phyloP scores from a whole-genome alignment of 129 eudicot genomes.

The Oenanthe sinensis region DNA sequence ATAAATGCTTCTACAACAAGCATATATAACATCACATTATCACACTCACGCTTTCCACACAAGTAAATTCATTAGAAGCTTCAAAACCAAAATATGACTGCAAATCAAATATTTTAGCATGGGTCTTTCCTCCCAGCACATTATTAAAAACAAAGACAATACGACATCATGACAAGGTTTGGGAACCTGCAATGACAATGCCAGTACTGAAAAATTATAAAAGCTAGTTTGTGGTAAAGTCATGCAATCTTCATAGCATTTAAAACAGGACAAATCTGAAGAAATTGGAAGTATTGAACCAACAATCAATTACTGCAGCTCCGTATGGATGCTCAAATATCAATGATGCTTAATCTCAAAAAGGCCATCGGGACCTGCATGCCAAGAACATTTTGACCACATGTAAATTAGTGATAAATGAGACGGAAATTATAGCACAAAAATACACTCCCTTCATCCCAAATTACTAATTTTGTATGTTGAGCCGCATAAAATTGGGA shows the following conservation, averaged over 20 bases:
- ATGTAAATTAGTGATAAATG: neutral
- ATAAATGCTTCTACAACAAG: too few species aligned
- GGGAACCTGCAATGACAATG: neutral
- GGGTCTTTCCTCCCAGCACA: slow-evolving; percentile 2
- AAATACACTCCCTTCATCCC: neutral
- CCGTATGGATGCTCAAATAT: slow-evolving; percentile 12
- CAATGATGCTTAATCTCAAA: slow-evolving; percentile 71
- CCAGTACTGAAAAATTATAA: neutral
- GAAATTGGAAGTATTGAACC: slow-evolving; percentile 10
- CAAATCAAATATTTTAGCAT: neutral
- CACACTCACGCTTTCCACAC: neutral
- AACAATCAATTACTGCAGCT: slow-evolving; percentile 20
- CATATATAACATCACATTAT: neutral
- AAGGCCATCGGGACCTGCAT: slow-evolving; percentile 43
- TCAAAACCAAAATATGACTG: neutral
- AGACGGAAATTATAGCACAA: neutral
- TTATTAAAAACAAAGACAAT: neutral
- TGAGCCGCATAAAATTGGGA: too few species aligned
- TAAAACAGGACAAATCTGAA: neutral
- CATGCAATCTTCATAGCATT: neutral
- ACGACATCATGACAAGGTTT: neutral
- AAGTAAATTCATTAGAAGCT: neutral
- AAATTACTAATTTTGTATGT: too few species aligned
- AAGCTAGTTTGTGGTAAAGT: neutral
- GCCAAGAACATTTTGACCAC: neutral